phyloP scores from a whole-genome alignment of 306 rosid genomes.

The Benincasa hispida region DNA sequence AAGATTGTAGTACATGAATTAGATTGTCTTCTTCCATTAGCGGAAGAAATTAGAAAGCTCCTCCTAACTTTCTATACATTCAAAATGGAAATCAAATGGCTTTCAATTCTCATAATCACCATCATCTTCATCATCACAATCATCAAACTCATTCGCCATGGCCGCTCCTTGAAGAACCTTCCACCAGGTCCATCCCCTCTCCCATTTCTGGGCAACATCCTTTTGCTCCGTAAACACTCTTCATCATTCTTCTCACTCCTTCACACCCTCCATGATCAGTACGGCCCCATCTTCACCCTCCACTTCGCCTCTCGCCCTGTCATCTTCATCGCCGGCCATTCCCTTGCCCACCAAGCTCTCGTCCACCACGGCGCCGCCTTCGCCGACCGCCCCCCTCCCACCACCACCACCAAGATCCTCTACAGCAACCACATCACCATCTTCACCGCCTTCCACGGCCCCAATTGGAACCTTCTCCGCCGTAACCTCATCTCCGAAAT shows the following conservation, averaged over 20 bases:
- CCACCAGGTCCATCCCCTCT: constrained; percentile 13
- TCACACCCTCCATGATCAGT: neutral
- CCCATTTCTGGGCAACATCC: constrained; percentile 9
- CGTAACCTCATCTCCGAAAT: constrained; percentile 9
- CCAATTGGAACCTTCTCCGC: constrained; percentile 14
- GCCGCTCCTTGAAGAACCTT: neutral
- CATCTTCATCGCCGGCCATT: constrained; percentile 8
- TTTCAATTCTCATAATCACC: neutral
- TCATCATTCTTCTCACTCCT: neutral
- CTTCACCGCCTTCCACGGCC: constrained; percentile 8
- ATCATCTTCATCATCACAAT: neutral
- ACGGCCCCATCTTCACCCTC: constrained; percentile 17
- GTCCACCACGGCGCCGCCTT: neutral
- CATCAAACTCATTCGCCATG: neutral
- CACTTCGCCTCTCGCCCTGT: constrained; percentile 10
- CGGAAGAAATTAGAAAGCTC: no score
- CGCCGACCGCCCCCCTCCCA: constrained; percentile 9
- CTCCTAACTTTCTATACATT: no score
- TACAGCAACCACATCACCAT: constrained; percentile 2
- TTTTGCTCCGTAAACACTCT: constrained; percentile 2
- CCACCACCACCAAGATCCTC: constrained; percentile 3
- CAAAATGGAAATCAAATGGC: neutral
- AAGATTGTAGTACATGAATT: neutral
- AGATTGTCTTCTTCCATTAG: neutral
- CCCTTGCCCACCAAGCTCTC: constrained; percentile 9